Percentiles rank a stretch among this genome's conserved stretches.
Evolutionary conservation across 306 rosid genomes (phyloP).

Genomic region (Acmispon strigosus): DNA sequence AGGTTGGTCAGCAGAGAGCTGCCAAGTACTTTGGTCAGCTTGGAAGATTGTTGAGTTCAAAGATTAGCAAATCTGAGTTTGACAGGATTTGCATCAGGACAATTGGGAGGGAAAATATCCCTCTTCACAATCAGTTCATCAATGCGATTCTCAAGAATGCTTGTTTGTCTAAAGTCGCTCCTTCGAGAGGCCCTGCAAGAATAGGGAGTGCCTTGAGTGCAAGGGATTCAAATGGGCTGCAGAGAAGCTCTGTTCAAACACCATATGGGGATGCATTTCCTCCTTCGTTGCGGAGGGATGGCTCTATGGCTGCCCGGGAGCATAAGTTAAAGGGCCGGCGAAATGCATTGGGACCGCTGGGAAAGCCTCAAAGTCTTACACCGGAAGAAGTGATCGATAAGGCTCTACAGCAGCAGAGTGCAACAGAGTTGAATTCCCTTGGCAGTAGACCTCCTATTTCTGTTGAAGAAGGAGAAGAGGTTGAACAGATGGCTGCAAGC

Average conservation of each 20-base stretch:
- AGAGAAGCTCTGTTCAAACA: slow-evolving; percentile 37
- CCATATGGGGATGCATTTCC: slow-evolving; percentile 42
- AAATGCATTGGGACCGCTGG: slow-evolving; percentile 46
- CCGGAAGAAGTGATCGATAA: slow-evolving; percentile 39
- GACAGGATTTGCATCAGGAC: slow-evolving; percentile 53
- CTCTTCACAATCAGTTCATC: slow-evolving; percentile 77
- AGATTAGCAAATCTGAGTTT: slow-evolving; percentile 70
- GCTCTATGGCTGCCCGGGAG: slow-evolving; percentile 43
- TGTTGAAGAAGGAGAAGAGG: slow-evolving; percentile 99
- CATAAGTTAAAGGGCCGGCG: slow-evolving; percentile 45
- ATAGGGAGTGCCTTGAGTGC: slow-evolving; percentile 28
- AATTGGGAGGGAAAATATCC: slow-evolving; percentile 71
- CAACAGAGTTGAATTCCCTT: slow-evolving; percentile 88
- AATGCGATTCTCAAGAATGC: slow-evolving; percentile 70
- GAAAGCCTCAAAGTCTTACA: slow-evolving; percentile 48
- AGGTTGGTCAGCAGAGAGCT: slow-evolving; percentile 69
- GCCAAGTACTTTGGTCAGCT: slow-evolving; percentile 71
- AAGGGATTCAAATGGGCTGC: slow-evolving; percentile 43
- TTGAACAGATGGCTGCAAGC: slow-evolving; percentile 81
- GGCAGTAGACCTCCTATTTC: slow-evolving; percentile 93
- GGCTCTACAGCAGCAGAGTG: slow-evolving; percentile 76
- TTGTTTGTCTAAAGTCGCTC: slow-evolving; percentile 62
- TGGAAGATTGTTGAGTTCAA: slow-evolving; percentile 49
- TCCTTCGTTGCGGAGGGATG: slow-evolving; percentile 39
- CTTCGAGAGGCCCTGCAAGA: slow-evolving; percentile 33